Conservation (phyloP, 2,329 filamentous ascomycete species). For the Phialophora chinensis region DNA sequence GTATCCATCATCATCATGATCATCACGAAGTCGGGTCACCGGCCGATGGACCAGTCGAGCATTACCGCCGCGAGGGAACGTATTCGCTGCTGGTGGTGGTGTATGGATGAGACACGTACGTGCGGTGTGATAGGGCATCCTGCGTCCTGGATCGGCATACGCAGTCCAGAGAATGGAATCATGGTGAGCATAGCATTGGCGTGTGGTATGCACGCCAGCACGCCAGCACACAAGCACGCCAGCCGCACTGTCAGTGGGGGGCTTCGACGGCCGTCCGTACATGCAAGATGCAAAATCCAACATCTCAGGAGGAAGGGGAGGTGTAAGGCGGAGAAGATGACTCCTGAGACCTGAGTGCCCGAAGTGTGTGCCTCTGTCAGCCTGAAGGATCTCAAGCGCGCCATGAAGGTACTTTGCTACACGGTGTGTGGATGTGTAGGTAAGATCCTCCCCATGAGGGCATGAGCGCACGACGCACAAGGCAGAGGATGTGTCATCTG, state of each 20-base stretch:
- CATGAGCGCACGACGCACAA: neutral
- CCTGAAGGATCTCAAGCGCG: neutral
- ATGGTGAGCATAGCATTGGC: neutral
- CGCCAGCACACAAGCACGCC: neutral
- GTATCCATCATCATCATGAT: too few relatives aligned
- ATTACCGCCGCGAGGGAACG: neutral
- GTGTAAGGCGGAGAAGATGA: neutral
- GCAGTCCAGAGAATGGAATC: neutral
- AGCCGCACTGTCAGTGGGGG: neutral
- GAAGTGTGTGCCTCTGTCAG: neutral
- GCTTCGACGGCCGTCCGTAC: too few relatives aligned
- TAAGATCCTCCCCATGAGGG: neutral
- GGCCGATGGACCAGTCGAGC: too few relatives aligned
- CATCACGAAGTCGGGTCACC: too few relatives aligned
- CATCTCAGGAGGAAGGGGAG: neutral
- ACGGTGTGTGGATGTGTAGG: neutral
- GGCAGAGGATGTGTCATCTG: conserved; percentile 4
- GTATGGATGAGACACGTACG: neutral
- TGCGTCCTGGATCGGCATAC: neutral
- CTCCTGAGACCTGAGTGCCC: neutral
- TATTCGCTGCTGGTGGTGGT: neutral
- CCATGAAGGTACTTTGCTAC: neutral
- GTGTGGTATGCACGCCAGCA: neutral
- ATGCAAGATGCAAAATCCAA: neutral
- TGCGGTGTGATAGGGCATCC: neutral